phyloP scores from a whole-genome alignment of 805 yeast genomes.

The Kockiozyma suomiensis region DNA sequence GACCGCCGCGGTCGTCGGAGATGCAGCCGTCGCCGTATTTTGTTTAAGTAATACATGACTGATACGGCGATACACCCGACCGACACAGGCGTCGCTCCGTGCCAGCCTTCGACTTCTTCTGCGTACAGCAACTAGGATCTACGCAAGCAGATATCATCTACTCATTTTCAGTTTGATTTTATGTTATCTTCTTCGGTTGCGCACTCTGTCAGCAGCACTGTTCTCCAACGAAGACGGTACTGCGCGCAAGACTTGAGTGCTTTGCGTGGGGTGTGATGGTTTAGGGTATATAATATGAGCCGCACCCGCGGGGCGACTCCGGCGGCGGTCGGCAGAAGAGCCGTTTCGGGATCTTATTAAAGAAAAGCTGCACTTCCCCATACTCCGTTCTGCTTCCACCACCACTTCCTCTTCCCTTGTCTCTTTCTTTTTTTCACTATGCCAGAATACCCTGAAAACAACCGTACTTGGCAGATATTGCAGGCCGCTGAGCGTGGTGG shows the following conservation, averaged over 20 bases:
- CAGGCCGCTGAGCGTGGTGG: constrained; percentile 41
- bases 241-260: too few relatives aligned
- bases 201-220: background rate
- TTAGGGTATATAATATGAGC: background rate
- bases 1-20: background rate
- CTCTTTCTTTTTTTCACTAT: background rate
- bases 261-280: background rate
- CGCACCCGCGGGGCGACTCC: constrained; percentile 13
- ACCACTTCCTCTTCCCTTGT: background rate
- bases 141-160: too few relatives aligned
- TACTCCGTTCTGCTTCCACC: background rate
- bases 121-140: too few relatives aligned
- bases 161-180: background rate
- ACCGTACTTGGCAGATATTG: constrained; percentile 42
- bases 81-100: too few relatives aligned
- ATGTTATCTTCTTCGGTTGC: background rate
- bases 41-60: background rate
- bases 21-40: background rate
- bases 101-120: too few relatives aligned
- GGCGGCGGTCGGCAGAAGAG: constrained; percentile 3
- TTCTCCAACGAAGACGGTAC: too few relatives aligned
- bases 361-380: background rate
- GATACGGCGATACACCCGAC: background rate
- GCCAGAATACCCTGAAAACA: constrained; percentile 33
- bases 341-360: constrained; percentile 1